phyloP scores from a whole-genome alignment of 1,284 basidiomycete species.

The Xanthoconium separans region DNA sequence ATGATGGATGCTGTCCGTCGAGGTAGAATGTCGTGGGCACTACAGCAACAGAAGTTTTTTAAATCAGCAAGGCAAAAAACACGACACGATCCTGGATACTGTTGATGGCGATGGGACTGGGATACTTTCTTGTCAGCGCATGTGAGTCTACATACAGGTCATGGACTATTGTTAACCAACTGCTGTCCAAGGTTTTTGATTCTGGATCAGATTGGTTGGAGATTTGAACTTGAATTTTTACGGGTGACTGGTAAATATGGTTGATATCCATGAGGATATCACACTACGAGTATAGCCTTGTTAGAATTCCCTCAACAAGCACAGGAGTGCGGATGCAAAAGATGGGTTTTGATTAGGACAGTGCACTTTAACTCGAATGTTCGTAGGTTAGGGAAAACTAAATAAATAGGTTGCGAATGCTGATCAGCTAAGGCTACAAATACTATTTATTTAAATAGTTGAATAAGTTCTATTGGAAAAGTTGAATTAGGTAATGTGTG shows the following conservation, averaged over 20 bases:
- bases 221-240: no score
- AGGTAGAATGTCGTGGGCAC: not conserved
- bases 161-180: no score
- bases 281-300: no score
- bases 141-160: no score
- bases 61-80: conserved; percentile 23
- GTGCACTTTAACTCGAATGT: no score
- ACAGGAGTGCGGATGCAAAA: not conserved
- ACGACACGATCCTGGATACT: no score
- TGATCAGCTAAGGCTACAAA: not conserved
- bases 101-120: no score
- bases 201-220: no score
- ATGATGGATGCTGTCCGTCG: no score
- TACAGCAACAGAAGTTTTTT: conserved; percentile 19
- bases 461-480: not conserved
- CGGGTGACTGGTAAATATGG: conserved; percentile 46
- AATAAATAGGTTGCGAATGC: not conserved
- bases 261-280: conserved; percentile 47
- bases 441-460: not conserved
- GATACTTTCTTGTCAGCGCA: no score
- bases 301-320: no score
- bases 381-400: not conserved
- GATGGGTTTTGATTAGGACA: not conserved
- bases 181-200: no score
- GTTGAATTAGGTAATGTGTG: not conserved